A percentile compares a stretch with the other conserved stretches of the same genome.
These are phyloP conservation scores for Parathielavia appendiculata DNA, from an alignment of 495 filamentous ascomycete species.

Conservation along the genomic window DNA sequence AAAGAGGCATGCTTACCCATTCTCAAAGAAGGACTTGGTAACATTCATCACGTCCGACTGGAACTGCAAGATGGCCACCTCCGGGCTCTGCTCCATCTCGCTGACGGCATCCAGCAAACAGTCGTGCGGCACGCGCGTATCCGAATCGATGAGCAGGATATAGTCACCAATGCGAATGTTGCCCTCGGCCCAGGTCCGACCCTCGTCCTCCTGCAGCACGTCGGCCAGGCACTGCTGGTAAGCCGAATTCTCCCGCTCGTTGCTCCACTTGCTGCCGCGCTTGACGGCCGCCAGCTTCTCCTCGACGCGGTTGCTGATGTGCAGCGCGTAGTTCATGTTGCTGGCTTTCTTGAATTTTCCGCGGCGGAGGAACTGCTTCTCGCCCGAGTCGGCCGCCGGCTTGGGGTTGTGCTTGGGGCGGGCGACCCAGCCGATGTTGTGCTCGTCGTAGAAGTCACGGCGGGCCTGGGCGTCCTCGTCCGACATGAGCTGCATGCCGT, in stretches of 20 bases:
- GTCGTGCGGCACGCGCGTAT: constrained; percentile 69
- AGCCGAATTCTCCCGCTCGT: constrained; percentile 53
- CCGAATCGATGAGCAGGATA: constrained; percentile 70
- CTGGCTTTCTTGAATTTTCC: constrained; percentile 73
- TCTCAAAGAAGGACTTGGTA: constrained; percentile 64
- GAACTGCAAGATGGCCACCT: constrained; percentile 78
- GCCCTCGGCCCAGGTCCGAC: constrained; percentile 72
- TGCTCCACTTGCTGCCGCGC: constrained; percentile 46
- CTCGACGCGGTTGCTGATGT: constrained; percentile 56
- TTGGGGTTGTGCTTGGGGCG: constrained; percentile 55
- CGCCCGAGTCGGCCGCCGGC: constrained; percentile 36
- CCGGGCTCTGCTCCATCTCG: constrained; percentile 74
- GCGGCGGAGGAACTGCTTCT: constrained; percentile 57
- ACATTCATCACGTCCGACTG: constrained; percentile 80
- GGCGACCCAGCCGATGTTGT: constrained; percentile 77
- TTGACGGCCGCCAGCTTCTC: constrained; percentile 56
- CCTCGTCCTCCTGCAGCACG: constrained; percentile 57
- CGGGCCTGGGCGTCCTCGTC: constrained; percentile 61
- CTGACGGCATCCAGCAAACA: constrained; percentile 72
- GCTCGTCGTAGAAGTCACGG: constrained; percentile 63
- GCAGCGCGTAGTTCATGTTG: constrained; percentile 80
- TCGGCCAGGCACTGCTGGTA: constrained; percentile 64
- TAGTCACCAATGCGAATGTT: constrained; percentile 78
- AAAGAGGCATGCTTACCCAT: constrained; percentile 30
- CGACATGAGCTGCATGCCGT: constrained; percentile 64